Evolutionary conservation across 1,139 yeast genomes (phyloP).

Genomic region (Zygoascus meyerae): DNA sequence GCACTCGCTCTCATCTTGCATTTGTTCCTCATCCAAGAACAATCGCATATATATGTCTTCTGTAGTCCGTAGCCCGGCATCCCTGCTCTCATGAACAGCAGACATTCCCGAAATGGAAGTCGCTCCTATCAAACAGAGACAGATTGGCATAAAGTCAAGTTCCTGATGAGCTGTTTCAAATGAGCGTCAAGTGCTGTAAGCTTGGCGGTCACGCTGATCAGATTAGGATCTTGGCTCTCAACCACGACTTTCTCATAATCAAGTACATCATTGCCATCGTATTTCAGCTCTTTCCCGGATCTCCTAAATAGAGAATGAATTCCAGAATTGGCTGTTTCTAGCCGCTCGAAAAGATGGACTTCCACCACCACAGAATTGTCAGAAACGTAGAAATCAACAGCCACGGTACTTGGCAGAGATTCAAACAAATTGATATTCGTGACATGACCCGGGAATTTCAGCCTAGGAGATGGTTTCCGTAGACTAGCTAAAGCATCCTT

Average conservation of each 20-base stretch:
- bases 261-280: constrained; percentile 36
- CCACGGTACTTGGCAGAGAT: constrained; percentile 18
- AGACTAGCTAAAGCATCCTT: constrained; percentile 21
- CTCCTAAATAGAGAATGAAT: constrained; percentile 10
- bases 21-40: too few relatives aligned
- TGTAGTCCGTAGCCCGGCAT: too few relatives aligned
- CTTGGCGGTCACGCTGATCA: constrained; percentile 41
- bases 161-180: constrained; percentile 23
- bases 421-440: constrained; percentile 15
- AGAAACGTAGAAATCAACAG: constrained; percentile 25
- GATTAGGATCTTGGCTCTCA: constrained; percentile 43
- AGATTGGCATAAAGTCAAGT: constrained; percentile 21
- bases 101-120: too few relatives aligned
- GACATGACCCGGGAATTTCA: constrained; percentile 21
- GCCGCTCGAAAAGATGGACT: constrained; percentile 22
- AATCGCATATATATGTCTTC: too few relatives aligned
- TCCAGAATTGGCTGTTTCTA: constrained; percentile 10
- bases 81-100: too few relatives aligned
- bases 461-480: constrained; percentile 19
- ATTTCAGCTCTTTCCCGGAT: constrained; percentile 20
- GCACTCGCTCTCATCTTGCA: too few relatives aligned
- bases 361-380: constrained; percentile 28
- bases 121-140: too few relatives aligned
- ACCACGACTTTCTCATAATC: constrained; percentile 39
- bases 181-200: constrained; percentile 28